Evolutionary conservation across 169 alveolate species (phyloP), one percentile per base, ranked within the genome.

Genomic region (Eimeria sp.): DNA sequence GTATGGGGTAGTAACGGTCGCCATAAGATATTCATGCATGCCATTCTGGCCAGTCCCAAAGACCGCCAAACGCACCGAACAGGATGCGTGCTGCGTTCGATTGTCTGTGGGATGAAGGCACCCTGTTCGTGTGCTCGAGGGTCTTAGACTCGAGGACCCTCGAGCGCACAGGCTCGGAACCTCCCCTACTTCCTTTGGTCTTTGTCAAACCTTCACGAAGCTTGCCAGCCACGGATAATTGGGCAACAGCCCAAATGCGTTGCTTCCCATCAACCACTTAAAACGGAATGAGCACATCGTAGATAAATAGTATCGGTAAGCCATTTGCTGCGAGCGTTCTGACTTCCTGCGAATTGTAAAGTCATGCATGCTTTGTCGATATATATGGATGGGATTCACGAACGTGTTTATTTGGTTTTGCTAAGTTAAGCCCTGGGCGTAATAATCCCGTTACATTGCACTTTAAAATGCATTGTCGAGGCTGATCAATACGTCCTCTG

Each of bases 281-380:
- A 27, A 5, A 27, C 11, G 40, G 18, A 14, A 4, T 67, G 76
- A 10, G 76, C 76, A 67, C 25, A 5, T 2, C 40, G 3, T 34
- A 34, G 40, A 18, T 45, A 67, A 27, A 67, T 67, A 67, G 5
- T n/a, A 9, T 45, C 45, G 9, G 45, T 25, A 14, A n/a, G 76
- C 9, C 27, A 5, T 67, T 27, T 27, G 76, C 45, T 27, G 45
- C 76, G 16, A n/a, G 7, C 3, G 18, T 18, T 7, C 76, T 67
- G 76, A 67, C 76, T 2, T 67, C 76, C 76, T 67, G 76, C 76
- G 76, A 5, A 67, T 67, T 67, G 76, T 67, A 61, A 22, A 20
- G 72, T 27, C 72, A 3, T 61, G 72, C 70, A 54, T 54, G 63
- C 73, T 4, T 63, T 67, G 5, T 67, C 45, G 25, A 27, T 11